Evolutionary conservation across 2,329 filamentous ascomycete species (phyloP).

Genomic region (Talaromyces sp.): DNA sequence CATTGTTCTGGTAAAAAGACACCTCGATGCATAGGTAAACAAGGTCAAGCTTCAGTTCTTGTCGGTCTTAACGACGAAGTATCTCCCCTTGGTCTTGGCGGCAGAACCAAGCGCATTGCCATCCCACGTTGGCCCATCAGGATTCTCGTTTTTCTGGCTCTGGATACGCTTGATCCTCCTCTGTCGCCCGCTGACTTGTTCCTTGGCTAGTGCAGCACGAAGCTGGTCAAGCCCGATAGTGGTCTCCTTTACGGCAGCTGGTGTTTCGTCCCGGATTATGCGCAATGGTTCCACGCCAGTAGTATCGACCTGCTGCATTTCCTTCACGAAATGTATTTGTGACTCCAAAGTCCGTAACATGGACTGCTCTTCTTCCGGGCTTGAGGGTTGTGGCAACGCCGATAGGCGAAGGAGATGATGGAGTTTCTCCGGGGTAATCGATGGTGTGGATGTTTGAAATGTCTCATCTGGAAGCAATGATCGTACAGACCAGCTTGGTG

Average conservation of each 20-base stretch:
- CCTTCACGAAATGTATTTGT: slow-evolving; percentile 88
- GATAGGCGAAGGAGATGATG: slow-evolving; percentile 86
- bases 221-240: slow-evolving; percentile 44
- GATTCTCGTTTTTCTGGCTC: slow-evolving; percentile 30
- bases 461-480: slow-evolving; percentile 65
- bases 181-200: slow-evolving; percentile 44
- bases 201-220: slow-evolving; percentile 41
- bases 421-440: slow-evolving; percentile 68
- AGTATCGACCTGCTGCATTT: slow-evolving; percentile 80
- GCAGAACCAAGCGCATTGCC: slow-evolving; percentile 74
- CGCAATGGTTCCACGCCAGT: slow-evolving; percentile 71
- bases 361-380: slow-evolving; percentile 62
- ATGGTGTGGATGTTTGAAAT: slow-evolving; percentile 29
- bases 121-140: slow-evolving; percentile 57
- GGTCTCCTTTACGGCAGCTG: slow-evolving; percentile 41
- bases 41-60: background rate
- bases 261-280: slow-evolving; percentile 74
- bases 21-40: background rate
- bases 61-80: slow-evolving; percentile 70
- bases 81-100: slow-evolving; percentile 67
- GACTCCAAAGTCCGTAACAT: slow-evolving; percentile 77
- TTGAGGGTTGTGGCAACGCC: slow-evolving; percentile 74
- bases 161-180: slow-evolving; percentile 51
- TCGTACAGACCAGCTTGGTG: slow-evolving; percentile 81
- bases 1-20: background rate